Evolutionary conservation across 805 yeast species (phyloP), one percentile per base, ranked within the genome.

Genomic region (Danielia reshetovae): DNA sequence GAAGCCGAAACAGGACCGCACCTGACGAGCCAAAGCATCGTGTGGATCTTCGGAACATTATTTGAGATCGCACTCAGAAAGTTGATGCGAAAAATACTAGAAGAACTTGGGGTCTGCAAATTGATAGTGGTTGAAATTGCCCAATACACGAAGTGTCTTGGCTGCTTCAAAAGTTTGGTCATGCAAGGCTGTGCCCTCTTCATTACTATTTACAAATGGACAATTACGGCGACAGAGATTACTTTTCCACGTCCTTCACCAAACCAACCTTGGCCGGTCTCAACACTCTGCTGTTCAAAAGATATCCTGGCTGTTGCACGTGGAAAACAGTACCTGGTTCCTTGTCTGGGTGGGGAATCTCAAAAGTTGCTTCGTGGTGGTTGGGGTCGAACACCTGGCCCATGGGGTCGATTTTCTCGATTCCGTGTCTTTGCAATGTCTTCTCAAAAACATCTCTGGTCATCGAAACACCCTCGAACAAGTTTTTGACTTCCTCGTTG

Each of bases 241-340:
- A 13, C 24, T 39, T 38, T 28, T 51, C 49, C 18, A 45, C 52
- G 40, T 62, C 76, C 67, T 83, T 85, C 47, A 88, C 96, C 54
- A 88, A 77, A 50, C 97, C 97, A 47, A 88, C 97, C 72, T 88
- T 88, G 39, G 97, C 96, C 21, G 97, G 95, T 66, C 97, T 78
- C 57, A 88, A 73, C 22, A 88, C 95, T 59, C 97, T 77, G 51
- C 82, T 78, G 66, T 87, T 87, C 54, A 87, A 72, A 40, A 81
- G 79, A 68, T 81, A 88, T 27, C 97, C 97, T 16, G 81, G 74
- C 65, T 85, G 96, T 67, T 88, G 96, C 40, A 89, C 96, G 54
- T 77, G 85, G 78, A 89, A 84, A 39, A 88, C 86, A 18, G 96
- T 82, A 40, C 96, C 96, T 12, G 96, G 85, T 62, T 85, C 90